Conservation (phyloP, 805 yeast genomes). For the Hanseniaspora valbyensis region DNA sequence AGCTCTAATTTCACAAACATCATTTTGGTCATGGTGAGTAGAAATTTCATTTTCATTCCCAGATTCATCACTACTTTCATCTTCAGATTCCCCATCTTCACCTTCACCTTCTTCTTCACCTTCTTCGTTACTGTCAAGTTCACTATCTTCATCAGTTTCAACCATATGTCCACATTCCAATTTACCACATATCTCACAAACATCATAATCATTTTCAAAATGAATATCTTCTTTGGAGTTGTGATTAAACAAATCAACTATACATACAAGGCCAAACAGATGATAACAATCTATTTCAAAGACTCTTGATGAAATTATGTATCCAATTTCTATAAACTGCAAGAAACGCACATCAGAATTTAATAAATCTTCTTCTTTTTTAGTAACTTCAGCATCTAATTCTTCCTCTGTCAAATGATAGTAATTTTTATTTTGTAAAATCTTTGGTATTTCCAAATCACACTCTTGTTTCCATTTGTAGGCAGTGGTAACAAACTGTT, state of each 20-base stretch:
- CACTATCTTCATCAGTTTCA: slow-evolving; percentile 19
- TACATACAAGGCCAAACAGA: slow-evolving; percentile 71
- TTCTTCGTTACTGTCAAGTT: slow-evolving; percentile 17
- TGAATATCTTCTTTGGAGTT: slow-evolving; percentile 50
- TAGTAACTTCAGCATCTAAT: not conserved
- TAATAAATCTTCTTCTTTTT: not conserved
- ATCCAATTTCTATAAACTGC: slow-evolving; percentile 46
- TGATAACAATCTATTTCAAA: slow-evolving; percentile 70
- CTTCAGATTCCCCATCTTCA: slow-evolving; percentile 23
- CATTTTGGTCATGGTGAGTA: not conserved
- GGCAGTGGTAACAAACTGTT: slow-evolving; percentile 30
- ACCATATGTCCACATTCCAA: slow-evolving; percentile 32
- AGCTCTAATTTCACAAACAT: slow-evolving; percentile 55
- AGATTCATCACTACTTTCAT: not conserved
- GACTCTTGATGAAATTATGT: slow-evolving; percentile 62
- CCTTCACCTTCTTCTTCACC: slow-evolving; percentile 24
- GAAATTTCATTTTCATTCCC: not conserved
- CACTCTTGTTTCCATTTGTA: slow-evolving; percentile 27
- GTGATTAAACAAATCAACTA: slow-evolving; percentile 85
- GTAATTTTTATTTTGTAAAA: slow-evolving; percentile 24
- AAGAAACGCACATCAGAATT: slow-evolving; percentile 27
- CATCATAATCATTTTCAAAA: slow-evolving; percentile 48
- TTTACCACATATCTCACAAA: slow-evolving; percentile 43
- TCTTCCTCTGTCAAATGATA: slow-evolving; percentile 19
- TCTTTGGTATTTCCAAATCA: slow-evolving; percentile 26